These are phyloP conservation scores for Metschnikowia henanensis DNA, from an alignment of 805 yeast species.

Conservation along the genomic window DNA sequence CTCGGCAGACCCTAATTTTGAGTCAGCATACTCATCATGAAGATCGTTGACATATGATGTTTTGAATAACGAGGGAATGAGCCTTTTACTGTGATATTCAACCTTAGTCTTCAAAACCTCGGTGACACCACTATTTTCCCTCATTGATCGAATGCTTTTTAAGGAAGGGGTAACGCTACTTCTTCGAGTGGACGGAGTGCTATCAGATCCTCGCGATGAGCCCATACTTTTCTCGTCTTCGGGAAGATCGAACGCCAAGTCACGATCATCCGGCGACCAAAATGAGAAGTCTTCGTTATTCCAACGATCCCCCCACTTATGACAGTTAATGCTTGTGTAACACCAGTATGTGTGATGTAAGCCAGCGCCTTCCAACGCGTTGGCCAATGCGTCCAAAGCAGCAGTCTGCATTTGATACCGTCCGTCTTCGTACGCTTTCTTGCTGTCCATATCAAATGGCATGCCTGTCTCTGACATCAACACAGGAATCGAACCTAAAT, in stretches of 20 bases:
- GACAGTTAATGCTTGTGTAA: slow-evolving; percentile 70
- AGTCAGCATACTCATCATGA: slow-evolving; percentile 7
- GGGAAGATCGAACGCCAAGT: slow-evolving; percentile 21
- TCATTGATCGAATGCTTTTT: slow-evolving; percentile 11
- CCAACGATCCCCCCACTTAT: slow-evolving; percentile 90
- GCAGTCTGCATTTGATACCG: slow-evolving; percentile 71
- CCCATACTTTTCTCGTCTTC: slow-evolving; percentile 3
- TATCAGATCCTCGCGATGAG: slow-evolving; percentile 7
- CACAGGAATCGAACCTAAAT: slow-evolving; percentile 72
- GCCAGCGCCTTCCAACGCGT: slow-evolving; percentile 73
- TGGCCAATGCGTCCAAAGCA: slow-evolving; percentile 81
- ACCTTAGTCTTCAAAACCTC: slow-evolving; percentile 12
- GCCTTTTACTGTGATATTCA: slow-evolving; percentile 11
- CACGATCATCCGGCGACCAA: slow-evolving; percentile 68
- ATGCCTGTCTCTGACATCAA: slow-evolving; percentile 94
- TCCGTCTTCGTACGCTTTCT: slow-evolving; percentile 64
- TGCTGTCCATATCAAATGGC: slow-evolving; percentile 94
- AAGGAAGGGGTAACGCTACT: slow-evolving; percentile 16
- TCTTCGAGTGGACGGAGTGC: slow-evolving; percentile 11
- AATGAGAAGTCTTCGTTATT: slow-evolving; percentile 92
- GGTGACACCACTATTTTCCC: slow-evolving; percentile 10
- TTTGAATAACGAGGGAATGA: slow-evolving; percentile 13
- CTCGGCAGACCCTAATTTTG: slow-evolving; percentile 9
- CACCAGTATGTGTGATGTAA: slow-evolving; percentile 85
- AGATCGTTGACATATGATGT: slow-evolving; percentile 3